Evolutionary conservation across 345 rosid genomes (phyloP).

Genomic region (Orychophragmus violaceus): DNA sequence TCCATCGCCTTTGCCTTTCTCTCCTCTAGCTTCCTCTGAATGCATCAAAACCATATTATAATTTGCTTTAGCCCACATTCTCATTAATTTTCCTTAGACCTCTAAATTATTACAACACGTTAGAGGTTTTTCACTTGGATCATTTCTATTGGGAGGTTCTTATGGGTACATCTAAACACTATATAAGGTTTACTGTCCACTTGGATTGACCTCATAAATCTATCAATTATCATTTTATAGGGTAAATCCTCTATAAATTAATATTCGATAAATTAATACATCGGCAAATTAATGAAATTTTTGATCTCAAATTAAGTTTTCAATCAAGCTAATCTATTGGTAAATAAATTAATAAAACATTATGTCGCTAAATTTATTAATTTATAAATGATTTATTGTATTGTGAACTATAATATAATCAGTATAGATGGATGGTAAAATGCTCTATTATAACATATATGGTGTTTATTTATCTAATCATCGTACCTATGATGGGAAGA

Average conservation of each 20-base stretch:
- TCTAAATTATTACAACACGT: neutral
- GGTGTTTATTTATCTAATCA: neutral
- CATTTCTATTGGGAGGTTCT: too few species aligned
- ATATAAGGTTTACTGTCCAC: neutral
- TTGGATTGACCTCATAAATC: neutral
- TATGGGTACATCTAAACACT: too few species aligned
- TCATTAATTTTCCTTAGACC: neutral
- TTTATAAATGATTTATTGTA: too few species aligned
- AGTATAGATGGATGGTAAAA: neutral
- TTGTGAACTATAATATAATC: neutral
- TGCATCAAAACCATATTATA: neutral
- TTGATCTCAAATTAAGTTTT: too few species aligned
- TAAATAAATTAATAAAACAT: too few species aligned
- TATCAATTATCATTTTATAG: neutral
- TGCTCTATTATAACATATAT: neutral
- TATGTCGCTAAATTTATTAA: too few species aligned
- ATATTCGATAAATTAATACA: too few species aligned
- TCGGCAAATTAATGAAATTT: too few species aligned
- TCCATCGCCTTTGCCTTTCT: slow-evolving; percentile 70
- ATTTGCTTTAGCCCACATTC: neutral
- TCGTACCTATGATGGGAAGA: neutral
- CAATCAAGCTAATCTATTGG: too few species aligned
- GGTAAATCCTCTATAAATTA: too few species aligned
- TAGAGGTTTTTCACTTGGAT: too few species aligned
- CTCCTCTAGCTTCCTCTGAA: slow-evolving; percentile 83